Evolutionary conservation across 257 asterid genomes (phyloP).

Genomic region (Echium plantagineum): DNA sequence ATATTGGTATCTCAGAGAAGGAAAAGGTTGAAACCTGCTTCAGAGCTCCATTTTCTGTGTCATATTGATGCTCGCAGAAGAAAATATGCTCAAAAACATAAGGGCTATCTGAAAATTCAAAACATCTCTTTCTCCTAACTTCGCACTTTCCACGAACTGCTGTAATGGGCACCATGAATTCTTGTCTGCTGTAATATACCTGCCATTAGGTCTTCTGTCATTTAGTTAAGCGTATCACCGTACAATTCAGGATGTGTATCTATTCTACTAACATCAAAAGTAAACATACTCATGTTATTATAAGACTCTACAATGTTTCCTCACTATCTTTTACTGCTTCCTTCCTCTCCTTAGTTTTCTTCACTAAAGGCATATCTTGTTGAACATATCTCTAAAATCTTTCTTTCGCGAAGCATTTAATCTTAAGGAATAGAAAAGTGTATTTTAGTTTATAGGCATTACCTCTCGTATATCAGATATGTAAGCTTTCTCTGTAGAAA

Average conservation of each 20-base stretch:
- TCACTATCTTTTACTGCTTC: background rate
- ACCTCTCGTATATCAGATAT: slow-evolving; percentile 19
- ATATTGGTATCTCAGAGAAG: background rate
- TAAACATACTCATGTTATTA: background rate
- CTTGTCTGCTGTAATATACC: slow-evolving; percentile 17
- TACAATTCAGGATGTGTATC: background rate
- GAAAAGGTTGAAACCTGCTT: slow-evolving; percentile 10
- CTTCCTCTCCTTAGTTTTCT: background rate
- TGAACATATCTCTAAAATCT: background rate
- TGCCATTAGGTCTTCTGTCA: background rate
- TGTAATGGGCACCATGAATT: slow-evolving; percentile 5
- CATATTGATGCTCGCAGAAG: slow-evolving; percentile 12
- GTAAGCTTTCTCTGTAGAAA: slow-evolving; percentile 17
- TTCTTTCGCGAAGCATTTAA: background rate
- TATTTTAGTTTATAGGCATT: background rate
- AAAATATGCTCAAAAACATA: slow-evolving; percentile 12
- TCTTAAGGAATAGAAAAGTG: background rate
- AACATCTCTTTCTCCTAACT: slow-evolving; percentile 8
- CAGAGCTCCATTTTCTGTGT: slow-evolving; percentile 6
- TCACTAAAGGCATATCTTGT: background rate
- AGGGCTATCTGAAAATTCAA: slow-evolving; percentile 4
- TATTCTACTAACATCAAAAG: background rate
- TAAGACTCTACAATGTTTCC: background rate
- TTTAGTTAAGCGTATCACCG: background rate
- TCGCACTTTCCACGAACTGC: slow-evolving; percentile 17